Base-by-base conservation (phyloP, 768 basidiomycete genomes). In the Kwoniella mangroviensis region DNA sequence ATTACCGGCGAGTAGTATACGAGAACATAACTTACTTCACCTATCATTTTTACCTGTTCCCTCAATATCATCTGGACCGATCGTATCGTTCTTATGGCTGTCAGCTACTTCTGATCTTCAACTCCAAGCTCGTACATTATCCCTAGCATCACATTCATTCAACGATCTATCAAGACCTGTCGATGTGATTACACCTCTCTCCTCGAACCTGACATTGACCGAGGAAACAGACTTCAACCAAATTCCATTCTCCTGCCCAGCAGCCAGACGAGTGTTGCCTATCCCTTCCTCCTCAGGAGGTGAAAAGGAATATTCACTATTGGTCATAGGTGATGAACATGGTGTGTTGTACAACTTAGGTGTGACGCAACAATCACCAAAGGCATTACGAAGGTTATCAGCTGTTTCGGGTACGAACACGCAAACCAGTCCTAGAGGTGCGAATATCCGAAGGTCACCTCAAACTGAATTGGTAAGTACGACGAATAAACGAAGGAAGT, bases 301-400 rank as follows among this genome's bases (percentile, higher is more conserved):
- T 26, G 70, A 64, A 4, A 59, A 24, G 42, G 51, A 67, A 17
- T 68, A 68, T 21, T 67, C 65, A 11, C 45, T 76, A 0, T 53
- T 81, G 9, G 79, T 83, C 60, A 77, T 81, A 12, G 82, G 82
- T 3, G 82, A 83, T 68, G 82, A 83, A 54, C 76, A 75, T 55
- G 62, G 69, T n/a, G 77, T 76, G 5, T 62, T 79, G 12, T 81
- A 78, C 52, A 64, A 67, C 4, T 51, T 80, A 7, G 24, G 63
- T 13, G 40, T 52, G 11, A 22, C 40, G 5, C 64, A 70, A 9
- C 69, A 53, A 56, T 71, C 73, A 2, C 71, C 76, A 1, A 64
- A 51, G 64, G 61, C 66, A 9, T 55, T 69, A 40, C 51, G 72
- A 67, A 72, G 61, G 43, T 55, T 63, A 3, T 75, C 75, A 22